These are phyloP conservation scores for Starmerella apicola DNA, from an alignment of 805 yeast genomes.

Conservation along the genomic window DNA sequence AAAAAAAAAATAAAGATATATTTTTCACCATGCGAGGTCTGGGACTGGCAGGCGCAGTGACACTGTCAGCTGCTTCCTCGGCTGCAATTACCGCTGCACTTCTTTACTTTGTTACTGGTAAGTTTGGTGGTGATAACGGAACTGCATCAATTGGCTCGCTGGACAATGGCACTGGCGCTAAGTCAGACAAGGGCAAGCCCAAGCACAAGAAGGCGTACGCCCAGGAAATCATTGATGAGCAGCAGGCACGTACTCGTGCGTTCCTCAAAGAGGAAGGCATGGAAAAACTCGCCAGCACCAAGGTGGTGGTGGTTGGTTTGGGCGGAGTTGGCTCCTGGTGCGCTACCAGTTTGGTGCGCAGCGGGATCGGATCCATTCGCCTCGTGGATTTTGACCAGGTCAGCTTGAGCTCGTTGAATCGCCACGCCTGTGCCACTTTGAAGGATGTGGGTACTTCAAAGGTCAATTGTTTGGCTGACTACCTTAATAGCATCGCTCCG, in stretches of 20 bases:
- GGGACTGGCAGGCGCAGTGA: background rate
- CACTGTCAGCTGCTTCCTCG: slow-evolving; percentile 4
- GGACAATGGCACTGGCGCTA: background rate
- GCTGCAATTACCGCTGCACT: slow-evolving; percentile 5
- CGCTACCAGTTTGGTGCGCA: slow-evolving; percentile 76
- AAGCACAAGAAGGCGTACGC: slow-evolving; percentile 22
- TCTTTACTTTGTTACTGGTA: background rate
- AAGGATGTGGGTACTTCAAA: slow-evolving; percentile 87
- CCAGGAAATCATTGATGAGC: slow-evolving; percentile 64
- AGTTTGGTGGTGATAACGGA: no score
- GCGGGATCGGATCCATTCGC: slow-evolving; percentile 70
- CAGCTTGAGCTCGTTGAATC: slow-evolving; percentile 74
- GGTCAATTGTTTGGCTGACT: slow-evolving; percentile 65
- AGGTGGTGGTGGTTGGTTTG: slow-evolving; percentile 75
- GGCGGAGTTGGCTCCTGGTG: slow-evolving; percentile 99
- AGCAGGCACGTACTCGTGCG: slow-evolving; percentile 85
- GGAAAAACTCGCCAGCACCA: slow-evolving; percentile 53
- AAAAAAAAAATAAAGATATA: background rate
- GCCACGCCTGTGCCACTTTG: slow-evolving; percentile 90
- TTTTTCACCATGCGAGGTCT: background rate
- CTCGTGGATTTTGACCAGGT: slow-evolving; percentile 95
- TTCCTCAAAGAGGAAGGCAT: slow-evolving; percentile 82
- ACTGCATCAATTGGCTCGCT: background rate
- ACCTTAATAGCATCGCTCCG: slow-evolving; percentile 69
- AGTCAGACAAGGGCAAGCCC: slow-evolving; percentile 41